Evolutionary conservation across 495 filamentous ascomycete species (phyloP), one percentile per base, ranked within the genome.

Genomic region (Tetracladium marchalianum): DNA sequence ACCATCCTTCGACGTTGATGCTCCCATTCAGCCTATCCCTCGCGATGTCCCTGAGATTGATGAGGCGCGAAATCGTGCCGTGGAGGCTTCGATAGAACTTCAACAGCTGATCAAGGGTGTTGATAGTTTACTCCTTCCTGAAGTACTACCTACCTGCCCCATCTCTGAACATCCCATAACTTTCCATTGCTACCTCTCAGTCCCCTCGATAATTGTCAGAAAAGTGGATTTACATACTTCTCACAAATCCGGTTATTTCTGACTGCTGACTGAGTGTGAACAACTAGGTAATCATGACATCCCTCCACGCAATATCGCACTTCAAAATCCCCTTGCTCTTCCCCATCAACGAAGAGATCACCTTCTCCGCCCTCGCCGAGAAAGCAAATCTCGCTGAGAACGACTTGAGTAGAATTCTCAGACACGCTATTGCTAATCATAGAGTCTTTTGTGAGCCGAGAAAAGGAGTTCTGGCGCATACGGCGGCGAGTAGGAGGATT

Each of bases 311-410:
- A 18, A 59, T 63, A 11, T 41, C 43, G n/a, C 46, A 47, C 27
- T 63, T 41, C 39, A 45, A 59, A 5, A 61, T 63, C 18, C 44
- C 58, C 11, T 22, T 36, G 10, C 34, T 44, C 18, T 51, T 63
- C 7, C 53, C 55, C 4, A 24, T 54, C 11, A 13, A 45, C 15
- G 47, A 43, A 8, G 27, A 35, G 5, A 57, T 60, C n/a, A 46
- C 49, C 16, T 62, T 52, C 34, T 12, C 11, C 10, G 47, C 56
- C 19, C 48, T 62, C 9, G 43, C 46, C 2, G 18, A 41, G 5
- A 22, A 22, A 18, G 53, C 47, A 32, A 35, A 35, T 10, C 22
- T 60, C 6, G 11, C 15, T 3, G 51, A 58, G 13, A 16, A 17
- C 8, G 46, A 58, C 24, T 18, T 59, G 5, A 35, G 50, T 8